Evolutionary conservation across 2,329 filamentous ascomycete species (phyloP).

Genomic region (Arthrocladium fulminans): DNA sequence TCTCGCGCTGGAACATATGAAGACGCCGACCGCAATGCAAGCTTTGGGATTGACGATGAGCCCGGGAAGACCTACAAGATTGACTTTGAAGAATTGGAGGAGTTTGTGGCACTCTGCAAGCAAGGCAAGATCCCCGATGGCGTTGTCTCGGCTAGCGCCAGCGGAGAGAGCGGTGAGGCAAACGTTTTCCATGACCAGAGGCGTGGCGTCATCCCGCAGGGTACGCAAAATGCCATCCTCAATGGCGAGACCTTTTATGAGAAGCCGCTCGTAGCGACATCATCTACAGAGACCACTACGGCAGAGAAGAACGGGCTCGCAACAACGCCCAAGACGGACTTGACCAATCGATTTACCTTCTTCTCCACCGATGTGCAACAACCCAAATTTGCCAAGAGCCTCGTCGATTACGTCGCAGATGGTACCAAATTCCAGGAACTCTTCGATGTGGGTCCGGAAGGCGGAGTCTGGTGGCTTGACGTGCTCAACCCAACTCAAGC

Average conservation of each 20-base stretch:
- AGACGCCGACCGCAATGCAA: slow-evolving; percentile 65
- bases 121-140: slow-evolving; percentile 39
- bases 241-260: slow-evolving; percentile 21
- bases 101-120: slow-evolving; percentile 62
- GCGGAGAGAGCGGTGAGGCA: slow-evolving; percentile 40
- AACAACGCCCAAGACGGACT: slow-evolving; percentile 35
- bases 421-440: slow-evolving; percentile 84
- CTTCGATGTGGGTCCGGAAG: slow-evolving; percentile 60
- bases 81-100: slow-evolving; percentile 89
- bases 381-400: slow-evolving; percentile 80
- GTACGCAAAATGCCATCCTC: slow-evolving; percentile 29
- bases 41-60: slow-evolving; percentile 70
- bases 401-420: slow-evolving; percentile 79
- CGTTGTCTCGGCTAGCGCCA: slow-evolving; percentile 8
- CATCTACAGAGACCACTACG: slow-evolving; percentile 23
- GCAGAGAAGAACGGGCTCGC: slow-evolving; percentile 27
- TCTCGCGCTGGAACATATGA: slow-evolving; percentile 51
- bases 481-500: slow-evolving; percentile 83
- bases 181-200: slow-evolving; percentile 57
- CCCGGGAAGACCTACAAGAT: slow-evolving; percentile 72
- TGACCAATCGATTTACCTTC: slow-evolving; percentile 83
- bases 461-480: slow-evolving; percentile 98
- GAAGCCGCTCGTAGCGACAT: slow-evolving; percentile 19
- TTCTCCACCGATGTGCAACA: slow-evolving; percentile 93
- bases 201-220: slow-evolving; percentile 23